These are phyloP conservation scores for Leishmania martiniquensis DNA, from an alignment of 208 protist species.

Conservation along the genomic window DNA sequence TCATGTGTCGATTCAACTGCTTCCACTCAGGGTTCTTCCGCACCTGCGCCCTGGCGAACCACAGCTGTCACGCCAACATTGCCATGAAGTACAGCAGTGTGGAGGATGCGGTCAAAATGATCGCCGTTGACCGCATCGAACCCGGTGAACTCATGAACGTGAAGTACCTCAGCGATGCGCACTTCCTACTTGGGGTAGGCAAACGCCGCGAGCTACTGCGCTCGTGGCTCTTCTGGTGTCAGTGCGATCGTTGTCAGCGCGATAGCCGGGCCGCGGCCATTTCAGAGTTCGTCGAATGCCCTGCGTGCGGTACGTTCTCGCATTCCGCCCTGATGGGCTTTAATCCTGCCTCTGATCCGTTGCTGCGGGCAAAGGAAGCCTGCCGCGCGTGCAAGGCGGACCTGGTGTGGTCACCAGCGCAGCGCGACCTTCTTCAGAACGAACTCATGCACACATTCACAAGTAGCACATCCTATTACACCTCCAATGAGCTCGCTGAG, in stretches of 20 bases:
- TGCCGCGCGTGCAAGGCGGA: constrained; percentile 34
- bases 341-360: constrained; percentile 28
- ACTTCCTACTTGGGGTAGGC: constrained; percentile 80
- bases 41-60: constrained; percentile 84
- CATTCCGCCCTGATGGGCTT: constrained; percentile 46
- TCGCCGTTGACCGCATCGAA: constrained; percentile 63
- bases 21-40: constrained; percentile 90
- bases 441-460: constrained; percentile 38
- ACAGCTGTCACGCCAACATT: constrained; percentile 88
- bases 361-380: constrained; percentile 18
- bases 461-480: constrained; percentile 25
- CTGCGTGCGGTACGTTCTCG: constrained; percentile 46
- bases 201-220: constrained; percentile 77
- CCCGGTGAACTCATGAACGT: constrained; percentile 84
- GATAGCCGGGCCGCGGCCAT: constrained; percentile 46
- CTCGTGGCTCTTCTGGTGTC: constrained; percentile 89
- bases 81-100: constrained; percentile 83
- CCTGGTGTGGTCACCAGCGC: constrained; percentile 32
- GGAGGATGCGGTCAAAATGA: constrained; percentile 74
- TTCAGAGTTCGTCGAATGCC: constrained; percentile 71
- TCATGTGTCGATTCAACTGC: constrained; percentile 91
- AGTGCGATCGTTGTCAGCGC: constrained; percentile 60
- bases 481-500: constrained; percentile 22
- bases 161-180: constrained; percentile 86
- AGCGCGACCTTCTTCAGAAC: constrained; percentile 26